Evolutionary conservation across 805 yeast genomes (phyloP).

Genomic region (Kuraishia molischiana): DNA sequence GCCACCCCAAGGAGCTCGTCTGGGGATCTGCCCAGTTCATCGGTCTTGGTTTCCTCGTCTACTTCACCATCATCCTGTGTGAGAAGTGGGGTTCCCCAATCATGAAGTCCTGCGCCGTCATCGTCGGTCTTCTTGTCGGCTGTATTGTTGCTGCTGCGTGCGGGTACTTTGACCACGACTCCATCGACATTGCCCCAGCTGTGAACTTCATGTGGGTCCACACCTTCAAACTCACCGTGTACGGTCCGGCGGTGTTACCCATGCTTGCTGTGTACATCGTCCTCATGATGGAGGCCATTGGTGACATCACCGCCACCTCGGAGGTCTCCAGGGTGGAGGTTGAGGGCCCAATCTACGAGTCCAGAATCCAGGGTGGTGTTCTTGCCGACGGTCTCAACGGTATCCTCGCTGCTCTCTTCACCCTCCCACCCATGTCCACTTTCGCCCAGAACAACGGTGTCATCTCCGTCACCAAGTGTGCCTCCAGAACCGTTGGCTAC

Average conservation of each 20-base stretch:
- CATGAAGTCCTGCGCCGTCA: slow-evolving; percentile 90
- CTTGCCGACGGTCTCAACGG: slow-evolving; percentile 85
- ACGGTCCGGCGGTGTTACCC: slow-evolving; percentile 83
- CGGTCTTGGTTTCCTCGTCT: slow-evolving; percentile 83
- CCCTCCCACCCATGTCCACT: slow-evolving; percentile 83
- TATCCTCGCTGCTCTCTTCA: slow-evolving; percentile 63
- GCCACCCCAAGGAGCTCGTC: slow-evolving; percentile 30
- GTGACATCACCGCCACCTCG: slow-evolving; percentile 89
- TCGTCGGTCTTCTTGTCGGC: slow-evolving; percentile 74
- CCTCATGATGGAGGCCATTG: slow-evolving; percentile 87
- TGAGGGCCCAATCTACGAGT: slow-evolving; percentile 73
- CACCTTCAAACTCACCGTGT: slow-evolving; percentile 66
- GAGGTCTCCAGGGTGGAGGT: slow-evolving; percentile 84
- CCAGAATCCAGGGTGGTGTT: slow-evolving; percentile 88
- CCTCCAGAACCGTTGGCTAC: slow-evolving; percentile 62
- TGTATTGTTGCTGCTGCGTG: slow-evolving; percentile 90
- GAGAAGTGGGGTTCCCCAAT: slow-evolving; percentile 92
- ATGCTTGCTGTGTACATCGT: slow-evolving; percentile 75
- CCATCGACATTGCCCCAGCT: slow-evolving; percentile 65
- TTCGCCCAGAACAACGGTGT: slow-evolving; percentile 97
- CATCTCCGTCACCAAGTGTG: slow-evolving; percentile 85
- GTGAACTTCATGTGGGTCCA: slow-evolving; percentile 84
- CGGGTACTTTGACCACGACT: slow-evolving; percentile 58
- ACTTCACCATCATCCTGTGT: slow-evolving; percentile 58
- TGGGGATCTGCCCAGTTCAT: slow-evolving; percentile 87